Evolutionary conservation across 129 eudicot genomes (phyloP).

Genomic region (Tanacetum coccineum): DNA sequence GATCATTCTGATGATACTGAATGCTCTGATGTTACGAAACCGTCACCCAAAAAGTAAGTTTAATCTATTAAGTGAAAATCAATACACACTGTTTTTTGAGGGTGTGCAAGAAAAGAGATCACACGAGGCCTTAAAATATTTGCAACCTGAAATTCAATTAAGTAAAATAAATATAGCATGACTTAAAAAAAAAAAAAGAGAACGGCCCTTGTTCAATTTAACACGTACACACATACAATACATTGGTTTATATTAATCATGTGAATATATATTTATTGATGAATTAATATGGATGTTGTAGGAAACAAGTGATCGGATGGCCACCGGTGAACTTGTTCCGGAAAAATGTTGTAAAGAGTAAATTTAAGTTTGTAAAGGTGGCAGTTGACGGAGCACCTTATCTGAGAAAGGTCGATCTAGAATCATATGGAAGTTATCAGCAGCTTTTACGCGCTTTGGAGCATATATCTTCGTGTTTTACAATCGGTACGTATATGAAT

Average conservation of each 20-base stretch:
- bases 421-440: slow-evolving; percentile 52
- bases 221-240: too few relatives aligned
- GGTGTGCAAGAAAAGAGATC: too few relatives aligned
- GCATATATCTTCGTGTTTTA: slow-evolving; percentile 57
- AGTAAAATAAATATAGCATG: too few relatives aligned
- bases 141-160: background rate
- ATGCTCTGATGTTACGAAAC: slow-evolving; percentile 23
- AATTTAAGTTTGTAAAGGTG: slow-evolving; percentile 56
- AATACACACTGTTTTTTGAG: too few relatives aligned
- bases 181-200: too few relatives aligned
- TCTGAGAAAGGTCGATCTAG: slow-evolving; percentile 71
- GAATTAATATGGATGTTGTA: background rate
- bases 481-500: slow-evolving; percentile 27
- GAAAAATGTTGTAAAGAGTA: slow-evolving; percentile 28
- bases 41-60: slow-evolving; percentile 45
- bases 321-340: slow-evolving; percentile 72
- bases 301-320: slow-evolving; percentile 77
- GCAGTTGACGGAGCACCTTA: slow-evolving; percentile 93
- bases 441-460: slow-evolving; percentile 51
- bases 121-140: background rate
- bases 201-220: too few relatives aligned
- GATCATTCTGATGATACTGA: background rate
- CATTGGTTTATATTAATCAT: too few relatives aligned
- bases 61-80: too few relatives aligned
- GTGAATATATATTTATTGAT: too few relatives aligned